Conservation (phyloP, 139 green algal genomes). For the Microglena sp. region DNA sequence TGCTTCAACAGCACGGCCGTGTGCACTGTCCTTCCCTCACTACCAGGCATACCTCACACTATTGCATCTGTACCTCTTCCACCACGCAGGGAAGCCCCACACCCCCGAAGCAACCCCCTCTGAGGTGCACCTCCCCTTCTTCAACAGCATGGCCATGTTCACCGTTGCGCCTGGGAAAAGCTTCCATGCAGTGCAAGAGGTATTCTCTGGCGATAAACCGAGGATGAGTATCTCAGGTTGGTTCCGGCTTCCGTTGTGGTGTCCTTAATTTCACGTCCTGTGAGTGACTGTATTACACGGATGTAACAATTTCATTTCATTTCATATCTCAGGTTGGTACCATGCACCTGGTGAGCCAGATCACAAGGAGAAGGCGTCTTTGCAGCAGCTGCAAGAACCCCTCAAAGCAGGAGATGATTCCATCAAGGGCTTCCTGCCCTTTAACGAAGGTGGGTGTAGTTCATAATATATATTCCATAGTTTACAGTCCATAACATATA, state of each 20-base stretch:
- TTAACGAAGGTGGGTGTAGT: too few relatives aligned
- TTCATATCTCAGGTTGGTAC: slow-evolving; percentile 1
- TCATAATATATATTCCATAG: too few relatives aligned
- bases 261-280: too few relatives aligned
- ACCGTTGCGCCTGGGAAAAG: slow-evolving; percentile 62
- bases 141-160: slow-evolving; percentile 85
- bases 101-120: slow-evolving; percentile 40
- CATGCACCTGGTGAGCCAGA: slow-evolving; percentile 1
- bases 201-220: slow-evolving; percentile 45
- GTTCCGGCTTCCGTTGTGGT: too few relatives aligned
- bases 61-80: not conserved
- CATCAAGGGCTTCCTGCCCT: too few relatives aligned
- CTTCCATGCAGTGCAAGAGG: slow-evolving; percentile 73
- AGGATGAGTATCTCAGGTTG: slow-evolving; percentile 47
- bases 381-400: slow-evolving; percentile 59
- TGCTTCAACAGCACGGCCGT: slow-evolving; percentile 73
- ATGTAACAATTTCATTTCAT: too few relatives aligned
- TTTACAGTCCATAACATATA: too few relatives aligned
- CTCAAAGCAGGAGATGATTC: slow-evolving; percentile 32
- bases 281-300: too few relatives aligned
- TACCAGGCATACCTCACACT: not conserved
- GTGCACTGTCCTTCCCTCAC: slow-evolving; percentile 47
- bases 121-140: slow-evolving; percentile 21
- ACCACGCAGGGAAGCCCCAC: slow-evolving; percentile 29
- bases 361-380: slow-evolving; percentile 40